Evolutionary conservation across 2,329 filamentous ascomycete species (phyloP), one percentile per base, ranked within the genome.

Genomic region (Proliferodiscus dingleyae): DNA sequence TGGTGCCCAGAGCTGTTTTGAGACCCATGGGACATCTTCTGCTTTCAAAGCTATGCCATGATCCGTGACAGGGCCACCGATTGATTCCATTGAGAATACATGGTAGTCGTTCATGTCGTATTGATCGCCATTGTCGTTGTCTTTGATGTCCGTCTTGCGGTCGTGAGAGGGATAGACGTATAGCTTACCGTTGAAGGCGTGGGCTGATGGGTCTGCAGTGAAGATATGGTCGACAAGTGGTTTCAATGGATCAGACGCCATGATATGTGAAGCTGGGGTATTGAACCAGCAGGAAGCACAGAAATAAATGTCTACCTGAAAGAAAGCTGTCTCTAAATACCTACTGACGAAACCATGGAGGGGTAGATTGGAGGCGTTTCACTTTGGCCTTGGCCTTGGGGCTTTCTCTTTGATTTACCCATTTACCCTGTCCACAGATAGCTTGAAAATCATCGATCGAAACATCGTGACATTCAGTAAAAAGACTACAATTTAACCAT

Each of bases 41-140:
- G 76, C 70, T 43, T 71, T 73, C 32, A 91, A 75, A 11, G 76
- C 84, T 39, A 85, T 72, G 58, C 85, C 85, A 67, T 89, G 85
- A 68, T 89, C 86, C 16, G 74, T 81, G 2, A 89, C 83, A 15
- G 72, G 69, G 0, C 71, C 70, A 49, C 73, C 74, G 19, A 79
- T 68, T 1, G 73, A 69, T 45, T 78, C 74, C 47, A 78, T 66
- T 22, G 68, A 70, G 66, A 89, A 82, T 63, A 90, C 86, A 66
- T 89, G 85, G 73, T 90, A 90, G 70, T 90, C 86, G 45, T 70
- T 74, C 86, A 89, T 90, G 69, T 88, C 86, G 64, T 89, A 89
- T 64, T 89, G 86, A 68, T 89, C 85, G 61, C 86, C 86, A 73
- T 89, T 88, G 73, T 89, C 85, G 69, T 90, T 89, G 72, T 85